Evolutionary conservation across 1,284 basidiomycete species (phyloP).

Genomic region (Fomitopsis palustris): DNA sequence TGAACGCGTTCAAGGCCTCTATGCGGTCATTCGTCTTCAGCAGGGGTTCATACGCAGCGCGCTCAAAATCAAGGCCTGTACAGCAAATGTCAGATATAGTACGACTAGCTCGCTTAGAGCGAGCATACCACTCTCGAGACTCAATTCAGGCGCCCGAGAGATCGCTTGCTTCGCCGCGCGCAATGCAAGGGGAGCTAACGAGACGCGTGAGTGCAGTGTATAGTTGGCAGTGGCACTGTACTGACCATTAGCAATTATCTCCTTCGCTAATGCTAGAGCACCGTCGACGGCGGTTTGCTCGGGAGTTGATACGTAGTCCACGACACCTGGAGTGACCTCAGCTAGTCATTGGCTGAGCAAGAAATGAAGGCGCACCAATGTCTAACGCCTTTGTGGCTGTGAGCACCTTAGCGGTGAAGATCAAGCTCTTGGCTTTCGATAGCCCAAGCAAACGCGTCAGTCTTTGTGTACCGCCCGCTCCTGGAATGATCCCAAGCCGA

Average conservation of each 20-base stretch:
- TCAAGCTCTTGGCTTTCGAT: conserved; percentile 84
- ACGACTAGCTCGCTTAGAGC: too few species aligned
- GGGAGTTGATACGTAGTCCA: conserved; percentile 71
- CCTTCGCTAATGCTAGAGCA: conserved; percentile 59
- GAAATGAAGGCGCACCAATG: conserved; percentile 50
- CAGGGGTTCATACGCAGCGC: conserved; percentile 83
- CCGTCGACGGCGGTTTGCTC: conserved; percentile 61
- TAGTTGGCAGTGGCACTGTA: background rate
- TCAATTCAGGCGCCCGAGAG: conserved; percentile 72
- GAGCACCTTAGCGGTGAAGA: conserved; percentile 74
- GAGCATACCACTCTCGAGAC: conserved; percentile 65
- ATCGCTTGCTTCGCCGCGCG: conserved; percentile 89
- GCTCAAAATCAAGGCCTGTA: conserved; percentile 83
- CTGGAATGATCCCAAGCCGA: conserved; percentile 89
- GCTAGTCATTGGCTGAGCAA: background rate
- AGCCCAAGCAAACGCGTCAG: conserved; percentile 79
- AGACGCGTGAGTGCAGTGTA: background rate
- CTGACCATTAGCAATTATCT: conserved; percentile 71
- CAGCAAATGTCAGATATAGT: too few species aligned
- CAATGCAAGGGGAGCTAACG: conserved; percentile 81
- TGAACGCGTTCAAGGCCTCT: conserved; percentile 88
- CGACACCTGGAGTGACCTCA: conserved; percentile 55
- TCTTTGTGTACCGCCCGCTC: conserved; percentile 92
- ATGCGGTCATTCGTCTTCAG: conserved; percentile 74
- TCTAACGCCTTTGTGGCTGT: conserved; percentile 68